Percentiles rank a stretch among this genome's conserved stretches.
These are phyloP conservation scores for Macadamia tetraphylla DNA, from an alignment of 164 flowering plant genomes.

Conservation along the genomic window DNA sequence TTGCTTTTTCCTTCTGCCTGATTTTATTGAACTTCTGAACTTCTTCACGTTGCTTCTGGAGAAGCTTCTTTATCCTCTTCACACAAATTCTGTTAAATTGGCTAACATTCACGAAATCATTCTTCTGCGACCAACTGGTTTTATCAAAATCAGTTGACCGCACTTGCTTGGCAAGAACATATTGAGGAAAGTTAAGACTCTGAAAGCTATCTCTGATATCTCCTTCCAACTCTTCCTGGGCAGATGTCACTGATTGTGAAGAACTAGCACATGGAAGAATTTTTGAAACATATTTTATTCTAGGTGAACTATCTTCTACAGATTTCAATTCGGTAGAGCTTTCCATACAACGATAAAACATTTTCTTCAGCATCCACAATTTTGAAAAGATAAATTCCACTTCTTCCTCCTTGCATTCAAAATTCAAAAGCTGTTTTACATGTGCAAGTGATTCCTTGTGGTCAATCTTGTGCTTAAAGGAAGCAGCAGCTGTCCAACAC, in stretches of 20 bases:
- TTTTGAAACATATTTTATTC: conserved; percentile 7
- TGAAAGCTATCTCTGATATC: conserved; percentile 20
- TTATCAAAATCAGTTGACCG: conserved; percentile 11
- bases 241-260: conserved; percentile 9
- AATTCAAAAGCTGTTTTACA: conserved; percentile 47
- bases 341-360: conserved; percentile 21
- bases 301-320: conserved; percentile 7
- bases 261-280: not conserved
- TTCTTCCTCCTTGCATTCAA: conserved; percentile 56
- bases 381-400: conserved; percentile 37
- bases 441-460: conserved; percentile 46
- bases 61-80: conserved; percentile 30
- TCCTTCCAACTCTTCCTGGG: conserved; percentile 20
- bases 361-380: conserved; percentile 38
- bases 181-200: conserved; percentile 8
- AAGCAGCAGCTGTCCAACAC: conserved; percentile 75
- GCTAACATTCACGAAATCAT: conserved; percentile 14
- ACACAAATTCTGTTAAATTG: conserved; percentile 28
- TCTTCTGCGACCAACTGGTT: conserved; percentile 9
- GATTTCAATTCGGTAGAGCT: conserved; percentile 6
- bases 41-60: conserved; percentile 34
- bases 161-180: conserved; percentile 9
- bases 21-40: conserved; percentile 16
- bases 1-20: conserved; percentile 28
- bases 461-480: conserved; percentile 40